Percentiles rank a stretch among this genome's conserved stretches.
These are phyloP conservation scores for Saccharomycopsis schoenii DNA, from an alignment of 805 yeast genomes.

Conservation along the genomic window DNA sequence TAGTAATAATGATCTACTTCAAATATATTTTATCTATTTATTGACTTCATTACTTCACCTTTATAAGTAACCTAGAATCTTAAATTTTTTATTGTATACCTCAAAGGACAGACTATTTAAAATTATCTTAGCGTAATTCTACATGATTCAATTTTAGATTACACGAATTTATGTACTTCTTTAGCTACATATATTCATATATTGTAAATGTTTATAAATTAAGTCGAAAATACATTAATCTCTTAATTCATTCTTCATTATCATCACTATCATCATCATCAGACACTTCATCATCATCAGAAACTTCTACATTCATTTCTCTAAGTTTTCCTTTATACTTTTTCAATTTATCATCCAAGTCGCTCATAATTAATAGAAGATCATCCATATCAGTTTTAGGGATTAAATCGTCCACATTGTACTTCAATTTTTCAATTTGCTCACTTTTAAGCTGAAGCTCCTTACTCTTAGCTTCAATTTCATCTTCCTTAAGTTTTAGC, in stretches of 20 bases:
- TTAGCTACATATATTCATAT: too few species aligned
- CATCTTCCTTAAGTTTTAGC: neutral
- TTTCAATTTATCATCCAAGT: slow-evolving; percentile 46
- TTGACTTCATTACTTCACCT: neutral
- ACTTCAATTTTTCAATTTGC: slow-evolving; percentile 1
- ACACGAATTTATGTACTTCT: too few species aligned
- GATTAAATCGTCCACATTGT: slow-evolving; percentile 22
- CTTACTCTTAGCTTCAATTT: neutral
- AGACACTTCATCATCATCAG: slow-evolving; percentile 29
- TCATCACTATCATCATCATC: slow-evolving; percentile 50
- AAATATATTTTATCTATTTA: too few species aligned
- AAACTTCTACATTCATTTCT: slow-evolving; percentile 36
- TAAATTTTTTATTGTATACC: neutral
- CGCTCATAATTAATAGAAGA: slow-evolving; percentile 51
- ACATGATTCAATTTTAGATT: too few species aligned
- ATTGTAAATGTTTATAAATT: too few species aligned
- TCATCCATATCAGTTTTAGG: slow-evolving; percentile 50
- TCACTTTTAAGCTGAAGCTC: neutral
- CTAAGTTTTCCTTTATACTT: slow-evolving; percentile 38
- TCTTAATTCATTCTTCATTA: slow-evolving; percentile 23
- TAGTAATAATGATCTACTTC: neutral
- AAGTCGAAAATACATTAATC: neutral
- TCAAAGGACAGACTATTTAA: too few species aligned
- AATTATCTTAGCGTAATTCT: too few species aligned
- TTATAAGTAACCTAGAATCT: neutral